Percentiles rank a stretch among this genome's conserved stretches.
These are phyloP conservation scores for Diospyros kaki DNA, from an alignment of 148 eudicot genomes.

Conservation along the genomic window DNA sequence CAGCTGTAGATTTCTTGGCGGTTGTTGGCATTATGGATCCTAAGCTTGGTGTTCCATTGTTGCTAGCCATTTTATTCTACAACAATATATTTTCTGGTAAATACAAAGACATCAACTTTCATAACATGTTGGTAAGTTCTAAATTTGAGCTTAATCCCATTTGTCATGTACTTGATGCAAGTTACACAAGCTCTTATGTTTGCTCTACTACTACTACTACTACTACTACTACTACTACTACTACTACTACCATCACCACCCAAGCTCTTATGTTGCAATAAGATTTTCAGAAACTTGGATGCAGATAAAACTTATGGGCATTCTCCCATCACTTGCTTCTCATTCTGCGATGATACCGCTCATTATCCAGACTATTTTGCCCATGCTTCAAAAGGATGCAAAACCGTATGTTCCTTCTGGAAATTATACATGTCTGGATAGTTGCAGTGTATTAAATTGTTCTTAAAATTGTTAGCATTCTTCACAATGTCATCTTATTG, in stretches of 20 bases:
- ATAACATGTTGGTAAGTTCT: conserved; percentile 54
- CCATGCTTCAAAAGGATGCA: conserved; percentile 83
- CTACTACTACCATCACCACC: neutral
- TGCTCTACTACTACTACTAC: neutral
- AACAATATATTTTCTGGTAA: conserved; percentile 39
- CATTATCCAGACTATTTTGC: conserved; percentile 67
- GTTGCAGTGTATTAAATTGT: neutral
- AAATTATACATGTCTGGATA: neutral
- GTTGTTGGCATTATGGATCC: conserved; percentile 58
- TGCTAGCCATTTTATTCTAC: conserved; percentile 68
- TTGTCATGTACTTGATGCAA: conserved; percentile 4
- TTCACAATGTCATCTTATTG: neutral
- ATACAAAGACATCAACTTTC: conserved; percentile 25
- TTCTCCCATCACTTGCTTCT: conserved; percentile 82
- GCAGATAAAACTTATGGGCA: conserved; percentile 73
- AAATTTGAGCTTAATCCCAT: conserved; percentile 3
- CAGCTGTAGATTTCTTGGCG: conserved; percentile 62
- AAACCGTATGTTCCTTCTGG: conserved; percentile 53
- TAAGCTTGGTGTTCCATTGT: conserved; percentile 65
- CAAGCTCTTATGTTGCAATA: neutral
- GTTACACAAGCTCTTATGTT: neutral
- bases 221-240: neutral
- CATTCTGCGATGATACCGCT: conserved; percentile 80
- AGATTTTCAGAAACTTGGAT: conserved; percentile 5
- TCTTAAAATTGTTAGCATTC: neutral